Base-by-base conservation (phyloP, 768 basidiomycete species). In the Leccinum sublutescens region DNA sequence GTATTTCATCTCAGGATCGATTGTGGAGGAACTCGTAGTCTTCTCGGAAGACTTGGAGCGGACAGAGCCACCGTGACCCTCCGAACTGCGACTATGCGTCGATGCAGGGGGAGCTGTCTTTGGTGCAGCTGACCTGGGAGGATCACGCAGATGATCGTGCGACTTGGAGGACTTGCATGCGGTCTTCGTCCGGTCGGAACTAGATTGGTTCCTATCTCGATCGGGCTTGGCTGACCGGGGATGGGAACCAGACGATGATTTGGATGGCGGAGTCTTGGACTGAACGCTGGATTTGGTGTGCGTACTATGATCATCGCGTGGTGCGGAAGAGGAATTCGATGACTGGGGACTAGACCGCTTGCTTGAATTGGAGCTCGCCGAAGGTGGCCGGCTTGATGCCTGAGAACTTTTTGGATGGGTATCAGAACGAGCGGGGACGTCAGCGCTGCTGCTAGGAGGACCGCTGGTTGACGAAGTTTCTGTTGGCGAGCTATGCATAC, bases 371-470 rank as follows among this genome's bases (percentile, higher is more conserved):
- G 73, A 69, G 59, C 65, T 62, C 55, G 75, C 64, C 54, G 74
- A 73, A 59, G 72, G 69, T 64, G 71, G 65, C 34, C 65, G 69
- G 68, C 63, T 69, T n/a, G 66, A 68, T 59, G 66, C 58, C 57
- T 62, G 70, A 50, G 71, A 62, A 33, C 62, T 64, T 60, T 66
- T 64, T 43, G 67, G 7, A 19, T 59, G 60, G 50, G 63, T 57
- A 45, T 68, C 65, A 36, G 65, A 66, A 61, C 23, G 65, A 62
- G 66, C 38, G 63, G 70, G 51, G 25, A 23, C 23, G 14, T 64
- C 65, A 57, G 56, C 52, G 52, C 64, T 64, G 50, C 62, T 58
- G 27, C 62, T 48, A 60, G 65, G 36, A 52, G 66, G 61, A 49
- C 55, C 36, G 56, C 53, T 65, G 52, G 68, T 62, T 58, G 69